These are phyloP conservation scores for Atkinsonella hypoxylon DNA, from an alignment of 2,329 filamentous ascomycete genomes.

Conservation along the genomic window DNA sequence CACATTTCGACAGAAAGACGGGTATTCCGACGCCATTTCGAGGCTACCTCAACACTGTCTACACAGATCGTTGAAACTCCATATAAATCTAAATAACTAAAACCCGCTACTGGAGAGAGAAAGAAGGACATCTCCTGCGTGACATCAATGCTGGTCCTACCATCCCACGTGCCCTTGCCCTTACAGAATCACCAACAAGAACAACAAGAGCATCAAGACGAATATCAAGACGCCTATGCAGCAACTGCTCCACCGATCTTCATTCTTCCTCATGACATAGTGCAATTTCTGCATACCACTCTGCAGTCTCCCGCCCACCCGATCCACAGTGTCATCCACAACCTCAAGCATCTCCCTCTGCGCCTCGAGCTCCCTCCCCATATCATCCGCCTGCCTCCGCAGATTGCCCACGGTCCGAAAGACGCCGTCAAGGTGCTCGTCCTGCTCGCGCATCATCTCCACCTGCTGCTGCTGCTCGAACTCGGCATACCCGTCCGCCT, in stretches of 20 bases:
- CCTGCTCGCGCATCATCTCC: conserved; percentile 89
- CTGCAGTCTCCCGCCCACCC: conserved; percentile 75
- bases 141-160: background rate
- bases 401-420: conserved; percentile 88
- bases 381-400: conserved; percentile 80
- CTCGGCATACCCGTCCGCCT: conserved; percentile 52
- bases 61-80: background rate
- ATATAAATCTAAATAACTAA: too few species aligned
- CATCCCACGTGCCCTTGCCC: background rate
- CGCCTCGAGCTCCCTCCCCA: conserved; percentile 94
- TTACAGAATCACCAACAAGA: conserved; percentile 57
- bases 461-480: conserved; percentile 88
- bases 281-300: conserved; percentile 79
- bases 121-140: background rate
- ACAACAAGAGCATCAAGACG: conserved; percentile 73
- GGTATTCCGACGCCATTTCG: too few species aligned
- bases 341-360: conserved; percentile 81
- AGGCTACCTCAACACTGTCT: too few species aligned
- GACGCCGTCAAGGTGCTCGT: conserved; percentile 83
- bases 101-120: background rate
- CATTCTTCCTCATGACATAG: conserved; percentile 76
- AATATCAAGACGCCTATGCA: conserved; percentile 84
- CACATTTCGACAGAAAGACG: too few species aligned
- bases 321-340: conserved; percentile 73
- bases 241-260: conserved; percentile 79